These are phyloP conservation scores for Infundibulicybe gibba DNA, from an alignment of 768 basidiomycete species.

Conservation along the genomic window DNA sequence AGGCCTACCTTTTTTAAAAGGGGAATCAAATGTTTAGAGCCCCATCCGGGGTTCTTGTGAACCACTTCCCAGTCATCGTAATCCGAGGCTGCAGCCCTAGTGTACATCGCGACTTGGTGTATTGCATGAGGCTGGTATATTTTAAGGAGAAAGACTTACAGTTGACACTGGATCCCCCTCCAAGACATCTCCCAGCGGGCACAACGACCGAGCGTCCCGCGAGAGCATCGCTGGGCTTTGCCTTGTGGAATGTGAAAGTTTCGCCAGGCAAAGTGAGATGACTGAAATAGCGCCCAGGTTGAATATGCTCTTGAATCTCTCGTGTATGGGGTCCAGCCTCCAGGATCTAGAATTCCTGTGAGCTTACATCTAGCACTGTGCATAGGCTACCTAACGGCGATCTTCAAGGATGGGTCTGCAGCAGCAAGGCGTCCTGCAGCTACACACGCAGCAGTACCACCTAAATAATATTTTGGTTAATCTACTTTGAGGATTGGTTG, in stretches of 20 bases:
- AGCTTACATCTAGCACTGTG: too few species aligned
- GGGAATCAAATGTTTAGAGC: conserved; percentile 53
- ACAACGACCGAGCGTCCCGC: conserved; percentile 42
- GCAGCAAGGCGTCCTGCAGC: conserved; percentile 52
- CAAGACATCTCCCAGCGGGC: conserved; percentile 46
- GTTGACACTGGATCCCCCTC: conserved; percentile 63
- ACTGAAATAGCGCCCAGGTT: conserved; percentile 47
- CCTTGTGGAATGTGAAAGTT: conserved; percentile 42
- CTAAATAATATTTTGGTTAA: conserved; percentile 15
- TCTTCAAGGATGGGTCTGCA: conserved; percentile 50
- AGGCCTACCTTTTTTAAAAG: conserved; percentile 52
- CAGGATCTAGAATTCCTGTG: too few species aligned
- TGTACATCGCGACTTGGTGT: conserved; percentile 46
- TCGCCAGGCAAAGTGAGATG: conserved; percentile 35
- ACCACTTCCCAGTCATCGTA: conserved; percentile 59
- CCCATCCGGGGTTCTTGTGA: conserved; percentile 58
- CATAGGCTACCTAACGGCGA: too few species aligned
- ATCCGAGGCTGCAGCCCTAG: conserved; percentile 57
- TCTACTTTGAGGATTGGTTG: background rate
- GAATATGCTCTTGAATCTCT: conserved; percentile 42
- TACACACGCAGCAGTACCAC: conserved; percentile 54
- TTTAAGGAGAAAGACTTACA: conserved; percentile 32
- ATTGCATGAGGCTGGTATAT: background rate
- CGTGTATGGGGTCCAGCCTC: conserved; percentile 55
- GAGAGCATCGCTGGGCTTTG: conserved; percentile 36